Evolutionary conservation across 768 basidiomycete species (phyloP).

Genomic region (Terana coerulea): DNA sequence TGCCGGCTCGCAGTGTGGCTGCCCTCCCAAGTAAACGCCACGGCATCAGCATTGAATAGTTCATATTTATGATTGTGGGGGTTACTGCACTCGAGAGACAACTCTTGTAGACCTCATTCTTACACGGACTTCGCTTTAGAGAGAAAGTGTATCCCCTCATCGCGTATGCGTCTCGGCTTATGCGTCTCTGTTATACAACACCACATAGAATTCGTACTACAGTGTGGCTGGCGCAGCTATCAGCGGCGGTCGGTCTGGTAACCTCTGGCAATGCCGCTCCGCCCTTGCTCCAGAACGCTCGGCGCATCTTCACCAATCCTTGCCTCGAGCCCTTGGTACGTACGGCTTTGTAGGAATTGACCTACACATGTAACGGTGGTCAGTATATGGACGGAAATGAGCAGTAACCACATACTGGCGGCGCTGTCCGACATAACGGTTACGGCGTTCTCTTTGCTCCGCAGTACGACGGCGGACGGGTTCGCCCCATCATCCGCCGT

Average conservation of each 20-base stretch:
- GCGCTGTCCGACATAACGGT: slow-evolving; percentile 59
- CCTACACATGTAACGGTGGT: slow-evolving; percentile 32
- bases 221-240: too few species aligned
- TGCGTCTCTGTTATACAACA: too few species aligned
- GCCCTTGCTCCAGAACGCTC: slow-evolving; percentile 79
- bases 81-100: too few species aligned
- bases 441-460: slow-evolving; percentile 62
- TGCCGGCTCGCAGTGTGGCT: too few species aligned
- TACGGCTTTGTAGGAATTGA: slow-evolving; percentile 68
- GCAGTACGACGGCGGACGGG: slow-evolving; percentile 48
- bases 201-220: too few species aligned
- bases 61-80: too few species aligned
- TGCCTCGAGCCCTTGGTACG: slow-evolving; percentile 79
- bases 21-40: too few species aligned
- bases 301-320: slow-evolving; percentile 77
- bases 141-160: too few species aligned
- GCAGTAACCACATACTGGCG: slow-evolving; percentile 69
- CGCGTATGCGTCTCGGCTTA: too few species aligned
- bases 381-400: slow-evolving; percentile 7
- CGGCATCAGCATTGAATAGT: too few species aligned
- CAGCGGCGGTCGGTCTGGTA: slow-evolving; percentile 55
- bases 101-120: too few species aligned
- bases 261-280: slow-evolving; percentile 85
- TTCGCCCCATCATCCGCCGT: neutral
- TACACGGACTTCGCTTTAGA: too few species aligned